Evolutionary conservation across 2,329 filamentous ascomycete species (phyloP).

Genomic region (Scedosporium apiospermum): DNA sequence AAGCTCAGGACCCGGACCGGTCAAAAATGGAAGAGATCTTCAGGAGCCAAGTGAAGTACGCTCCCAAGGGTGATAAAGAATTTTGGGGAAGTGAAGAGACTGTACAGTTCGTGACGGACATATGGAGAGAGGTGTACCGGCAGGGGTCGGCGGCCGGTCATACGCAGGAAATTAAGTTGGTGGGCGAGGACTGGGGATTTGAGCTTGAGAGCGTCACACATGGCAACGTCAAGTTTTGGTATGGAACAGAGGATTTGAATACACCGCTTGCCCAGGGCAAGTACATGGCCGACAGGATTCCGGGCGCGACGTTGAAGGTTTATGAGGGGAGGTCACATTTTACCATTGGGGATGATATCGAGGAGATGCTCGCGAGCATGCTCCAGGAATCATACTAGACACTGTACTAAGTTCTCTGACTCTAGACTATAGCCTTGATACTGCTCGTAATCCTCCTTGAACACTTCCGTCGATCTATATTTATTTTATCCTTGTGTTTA

Average conservation of each 20-base stretch:
- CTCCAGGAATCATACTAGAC: neutral
- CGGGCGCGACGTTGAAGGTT: neutral
- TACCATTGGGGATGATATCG: neutral
- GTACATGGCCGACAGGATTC: neutral
- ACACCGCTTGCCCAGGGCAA: slow-evolving; percentile 3
- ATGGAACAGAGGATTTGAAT: slow-evolving; percentile 5
- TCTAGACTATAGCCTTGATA: no score
- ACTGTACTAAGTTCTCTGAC: no score
- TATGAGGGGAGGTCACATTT: neutral
- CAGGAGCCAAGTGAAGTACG: neutral
- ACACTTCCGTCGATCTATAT: no score
- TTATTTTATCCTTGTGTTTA: no score
- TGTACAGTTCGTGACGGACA: neutral
- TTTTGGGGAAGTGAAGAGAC: neutral
- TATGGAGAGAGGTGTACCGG: neutral
- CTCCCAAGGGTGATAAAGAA: neutral
- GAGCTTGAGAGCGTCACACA: slow-evolving; percentile 4
- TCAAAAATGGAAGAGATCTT: neutral
- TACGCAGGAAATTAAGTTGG: neutral
- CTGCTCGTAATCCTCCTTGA: no score
- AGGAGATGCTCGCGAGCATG: neutral
- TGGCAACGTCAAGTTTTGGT: slow-evolving; percentile 5
- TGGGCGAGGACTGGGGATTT: slow-evolving; percentile 3
- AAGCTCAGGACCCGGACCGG: neutral
- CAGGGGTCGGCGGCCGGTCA: neutral